Evolutionary conservation across 208 protist genomes (phyloP).

Genomic region (Leishmania mexicana): DNA sequence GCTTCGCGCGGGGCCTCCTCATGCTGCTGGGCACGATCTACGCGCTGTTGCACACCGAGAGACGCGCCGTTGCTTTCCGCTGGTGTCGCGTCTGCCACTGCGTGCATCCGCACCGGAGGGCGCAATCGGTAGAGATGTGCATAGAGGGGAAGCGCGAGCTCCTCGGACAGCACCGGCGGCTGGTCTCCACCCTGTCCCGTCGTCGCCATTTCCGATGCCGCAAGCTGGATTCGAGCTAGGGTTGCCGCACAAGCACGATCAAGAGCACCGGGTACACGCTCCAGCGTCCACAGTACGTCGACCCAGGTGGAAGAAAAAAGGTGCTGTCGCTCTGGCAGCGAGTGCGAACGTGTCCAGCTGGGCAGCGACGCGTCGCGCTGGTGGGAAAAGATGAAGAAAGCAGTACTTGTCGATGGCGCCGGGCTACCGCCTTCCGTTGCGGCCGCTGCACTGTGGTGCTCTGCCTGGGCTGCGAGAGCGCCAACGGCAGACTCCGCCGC

Average conservation of each 20-base stretch:
- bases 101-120: constrained; percentile 41
- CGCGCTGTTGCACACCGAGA: constrained; percentile 4
- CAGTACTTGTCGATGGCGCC: neutral
- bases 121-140: constrained; percentile 40
- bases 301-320: constrained; percentile 51
- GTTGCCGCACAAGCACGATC: neutral
- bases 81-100: constrained; percentile 4
- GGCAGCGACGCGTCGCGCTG: constrained; percentile 31
- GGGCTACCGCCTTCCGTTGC: neutral
- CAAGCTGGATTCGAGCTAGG: neutral
- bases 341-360: constrained; percentile 32
- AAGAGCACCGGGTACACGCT: constrained; percentile 37
- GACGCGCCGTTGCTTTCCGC: neutral
- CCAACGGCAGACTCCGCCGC: neutral
- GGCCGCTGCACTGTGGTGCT: neutral
- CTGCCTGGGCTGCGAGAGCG: neutral
- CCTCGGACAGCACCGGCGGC: constrained; percentile 2
- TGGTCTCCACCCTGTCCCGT: neutral
- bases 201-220: neutral
- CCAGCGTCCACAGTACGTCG: constrained; percentile 55
- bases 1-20: neutral
- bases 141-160: constrained; percentile 36
- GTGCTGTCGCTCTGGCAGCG: constrained; percentile 32
- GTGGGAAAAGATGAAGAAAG: constrained; percentile 38
- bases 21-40: neutral